phyloP scores from a whole-genome alignment of 768 basidiomycete species.

The Heimioporus sp. region DNA sequence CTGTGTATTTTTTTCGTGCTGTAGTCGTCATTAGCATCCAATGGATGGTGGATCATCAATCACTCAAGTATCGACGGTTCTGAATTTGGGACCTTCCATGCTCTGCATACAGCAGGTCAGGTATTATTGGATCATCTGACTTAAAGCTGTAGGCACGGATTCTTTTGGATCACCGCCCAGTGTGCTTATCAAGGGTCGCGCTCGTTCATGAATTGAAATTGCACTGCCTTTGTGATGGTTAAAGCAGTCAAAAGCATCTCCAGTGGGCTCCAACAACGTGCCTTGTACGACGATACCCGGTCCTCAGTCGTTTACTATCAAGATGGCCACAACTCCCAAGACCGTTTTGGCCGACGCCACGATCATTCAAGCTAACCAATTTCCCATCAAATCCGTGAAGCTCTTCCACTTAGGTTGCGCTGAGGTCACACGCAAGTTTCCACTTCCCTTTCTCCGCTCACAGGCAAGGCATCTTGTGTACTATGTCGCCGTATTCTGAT shows the following conservation, averaged over 20 bases:
- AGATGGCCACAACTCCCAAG: not conserved
- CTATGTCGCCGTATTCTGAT: not conserved
- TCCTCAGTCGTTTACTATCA: not conserved
- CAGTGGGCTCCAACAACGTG: not conserved
- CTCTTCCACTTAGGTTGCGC: conserved; percentile 11
- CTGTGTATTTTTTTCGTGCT: conserved; percentile 2
- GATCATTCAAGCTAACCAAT: conserved; percentile 10
- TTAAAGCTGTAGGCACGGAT: too few relatives aligned
- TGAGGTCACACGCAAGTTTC: conserved; percentile 19
- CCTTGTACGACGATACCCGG: not conserved
- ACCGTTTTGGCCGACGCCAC: not conserved
- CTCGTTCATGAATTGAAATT: too few relatives aligned
- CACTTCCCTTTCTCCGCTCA: conserved; percentile 11
- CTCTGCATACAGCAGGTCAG: not conserved
- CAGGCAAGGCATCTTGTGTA: not conserved
- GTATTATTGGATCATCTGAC: too few relatives aligned
- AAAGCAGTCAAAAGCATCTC: not conserved
- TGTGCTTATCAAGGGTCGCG: too few relatives aligned
- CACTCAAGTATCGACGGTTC: not conserved
- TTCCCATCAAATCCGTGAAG: conserved; percentile 17
- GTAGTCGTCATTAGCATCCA: conserved; percentile 5
- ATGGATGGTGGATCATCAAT: not conserved
- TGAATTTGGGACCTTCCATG: not conserved
- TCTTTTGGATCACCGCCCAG: too few relatives aligned
- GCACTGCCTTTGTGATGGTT: too few relatives aligned